Conservation (phyloP, 2,329 filamentous ascomycete species). For the Onygenales sp. region DNA sequence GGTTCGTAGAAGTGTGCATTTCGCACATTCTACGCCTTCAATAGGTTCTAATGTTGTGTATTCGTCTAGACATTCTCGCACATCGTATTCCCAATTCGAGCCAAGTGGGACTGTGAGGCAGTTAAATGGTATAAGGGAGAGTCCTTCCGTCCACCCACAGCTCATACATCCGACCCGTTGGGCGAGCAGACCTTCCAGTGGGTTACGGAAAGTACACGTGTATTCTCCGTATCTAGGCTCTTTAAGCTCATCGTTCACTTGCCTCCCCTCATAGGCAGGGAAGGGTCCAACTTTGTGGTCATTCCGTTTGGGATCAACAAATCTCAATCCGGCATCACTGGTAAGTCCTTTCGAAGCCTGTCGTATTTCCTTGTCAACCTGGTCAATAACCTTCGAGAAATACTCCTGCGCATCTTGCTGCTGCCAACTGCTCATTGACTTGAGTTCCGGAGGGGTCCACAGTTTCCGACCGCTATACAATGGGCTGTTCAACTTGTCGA, state of each 20-base stretch:
- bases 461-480: slow-evolving; percentile 65
- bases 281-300: not conserved
- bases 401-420: slow-evolving; percentile 98
- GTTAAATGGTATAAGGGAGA: slow-evolving; percentile 88
- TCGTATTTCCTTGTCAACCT: slow-evolving; percentile 67
- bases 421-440: slow-evolving; percentile 89
- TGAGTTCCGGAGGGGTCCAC: slow-evolving; percentile 73
- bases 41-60: slow-evolving; percentile 81
- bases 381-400: slow-evolving; percentile 78
- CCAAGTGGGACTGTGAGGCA: slow-evolving; percentile 81
- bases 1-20: slow-evolving; percentile 66
- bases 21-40: slow-evolving; percentile 80
- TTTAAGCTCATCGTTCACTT: slow-evolving; percentile 8
- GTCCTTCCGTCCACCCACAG: slow-evolving; percentile 78
- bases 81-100: slow-evolving; percentile 53
- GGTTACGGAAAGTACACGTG: slow-evolving; percentile 48
- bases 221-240: slow-evolving; percentile 5
- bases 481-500: slow-evolving; percentile 59
- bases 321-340: slow-evolving; percentile 33
- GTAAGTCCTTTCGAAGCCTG: slow-evolving; percentile 39
- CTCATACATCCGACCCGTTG: slow-evolving; percentile 79
- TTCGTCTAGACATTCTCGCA: slow-evolving; percentile 71
- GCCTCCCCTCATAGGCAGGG: slow-evolving; percentile 5
- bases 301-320: slow-evolving; percentile 23
- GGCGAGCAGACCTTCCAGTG: slow-evolving; percentile 76